Evolutionary conservation across 139 green algal species (phyloP).

Genomic region (Auxenochlorella pyrenoidosa): DNA sequence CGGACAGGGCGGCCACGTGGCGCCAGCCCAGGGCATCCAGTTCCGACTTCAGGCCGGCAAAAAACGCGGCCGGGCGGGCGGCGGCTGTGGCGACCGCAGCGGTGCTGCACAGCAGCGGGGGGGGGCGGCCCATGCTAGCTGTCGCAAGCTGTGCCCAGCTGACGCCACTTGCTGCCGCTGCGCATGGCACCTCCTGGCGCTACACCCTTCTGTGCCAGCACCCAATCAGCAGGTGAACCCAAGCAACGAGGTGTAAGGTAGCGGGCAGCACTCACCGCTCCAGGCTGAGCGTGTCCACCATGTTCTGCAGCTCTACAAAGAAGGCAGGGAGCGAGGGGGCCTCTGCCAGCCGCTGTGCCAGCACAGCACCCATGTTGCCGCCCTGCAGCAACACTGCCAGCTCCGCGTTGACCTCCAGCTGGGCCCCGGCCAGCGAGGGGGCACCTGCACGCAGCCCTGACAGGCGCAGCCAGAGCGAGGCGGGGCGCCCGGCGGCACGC

Average conservation of each 20-base stretch:
- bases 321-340: slow-evolving; percentile 27
- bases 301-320: slow-evolving; percentile 38
- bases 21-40: slow-evolving; percentile 29
- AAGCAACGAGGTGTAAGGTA: not conserved
- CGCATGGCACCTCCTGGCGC: no score
- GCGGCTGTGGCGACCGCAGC: not conserved
- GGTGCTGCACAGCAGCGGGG: not conserved
- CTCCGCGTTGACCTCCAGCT: slow-evolving; percentile 19
- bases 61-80: slow-evolving; percentile 23
- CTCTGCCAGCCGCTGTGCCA: slow-evolving; percentile 31
- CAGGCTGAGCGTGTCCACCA: slow-evolving; percentile 25
- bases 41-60: slow-evolving; percentile 2
- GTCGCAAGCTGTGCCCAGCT: no score
- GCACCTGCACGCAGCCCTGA: not conserved
- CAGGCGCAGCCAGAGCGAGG: slow-evolving; percentile 33
- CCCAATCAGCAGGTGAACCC: not conserved
- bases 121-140: not conserved
- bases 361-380: not conserved
- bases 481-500: not conserved
- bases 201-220: not conserved
- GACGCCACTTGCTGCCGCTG: no score
- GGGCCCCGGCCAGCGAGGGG: not conserved
- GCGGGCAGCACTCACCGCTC: not conserved
- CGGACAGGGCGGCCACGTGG: slow-evolving; percentile 6
- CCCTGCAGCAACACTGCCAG: slow-evolving; percentile 10